Percentiles rank a stretch among this genome's conserved stretches.
These are phyloP conservation scores for Davidsoniella neocaledoniae DNA, from an alignment of 2,329 filamentous ascomycete species.

Conservation along the genomic window DNA sequence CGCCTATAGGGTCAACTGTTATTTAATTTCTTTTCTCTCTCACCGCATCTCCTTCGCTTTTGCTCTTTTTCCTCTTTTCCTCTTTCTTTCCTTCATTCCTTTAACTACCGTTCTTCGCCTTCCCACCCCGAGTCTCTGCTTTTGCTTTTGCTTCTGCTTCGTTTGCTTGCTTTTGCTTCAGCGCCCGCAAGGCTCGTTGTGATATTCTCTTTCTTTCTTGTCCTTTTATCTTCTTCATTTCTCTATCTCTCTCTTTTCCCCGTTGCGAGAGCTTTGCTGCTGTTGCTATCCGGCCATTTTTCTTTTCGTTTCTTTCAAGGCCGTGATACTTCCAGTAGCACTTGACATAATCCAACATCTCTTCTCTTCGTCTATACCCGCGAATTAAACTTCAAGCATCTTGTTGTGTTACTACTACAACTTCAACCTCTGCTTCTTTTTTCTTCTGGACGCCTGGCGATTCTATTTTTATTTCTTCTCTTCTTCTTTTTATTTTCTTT, in stretches of 20 bases:
- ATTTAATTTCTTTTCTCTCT: slow-evolving; percentile 4
- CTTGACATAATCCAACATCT: not conserved
- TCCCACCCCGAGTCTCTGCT: not conserved
- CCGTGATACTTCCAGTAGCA: not conserved
- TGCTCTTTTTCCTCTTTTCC: slow-evolving; percentile 4
- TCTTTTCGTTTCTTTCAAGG: slow-evolving; percentile 6
- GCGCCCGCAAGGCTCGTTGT: too few relatives aligned
- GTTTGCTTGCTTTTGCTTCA: slow-evolving; percentile 5
- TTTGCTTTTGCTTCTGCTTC: not conserved
- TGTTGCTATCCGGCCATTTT: slow-evolving; percentile 8
- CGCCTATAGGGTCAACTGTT: not conserved
- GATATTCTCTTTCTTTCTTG: slow-evolving; percentile 8
- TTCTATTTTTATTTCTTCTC: slow-evolving; percentile 1
- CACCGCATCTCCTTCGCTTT: slow-evolving; percentile 8
- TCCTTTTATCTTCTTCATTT: slow-evolving; percentile 5
- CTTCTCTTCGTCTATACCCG: slow-evolving; percentile 14
- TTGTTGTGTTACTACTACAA: slow-evolving; percentile 10
- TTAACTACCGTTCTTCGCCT: not conserved
- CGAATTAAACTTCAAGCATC: slow-evolving; percentile 13
- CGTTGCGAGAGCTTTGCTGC: slow-evolving; percentile 11
- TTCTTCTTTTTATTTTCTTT: slow-evolving; percentile 6
- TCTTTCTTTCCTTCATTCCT: slow-evolving; percentile 4
- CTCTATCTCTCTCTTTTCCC: slow-evolving; percentile 5
- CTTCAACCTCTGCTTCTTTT: slow-evolving; percentile 13
- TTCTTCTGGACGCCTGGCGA: not conserved